Evolutionary conservation across 2,329 filamentous ascomycete genomes (phyloP), one percentile per base, ranked within the genome.

Genomic region (Eutypa lata): DNA sequence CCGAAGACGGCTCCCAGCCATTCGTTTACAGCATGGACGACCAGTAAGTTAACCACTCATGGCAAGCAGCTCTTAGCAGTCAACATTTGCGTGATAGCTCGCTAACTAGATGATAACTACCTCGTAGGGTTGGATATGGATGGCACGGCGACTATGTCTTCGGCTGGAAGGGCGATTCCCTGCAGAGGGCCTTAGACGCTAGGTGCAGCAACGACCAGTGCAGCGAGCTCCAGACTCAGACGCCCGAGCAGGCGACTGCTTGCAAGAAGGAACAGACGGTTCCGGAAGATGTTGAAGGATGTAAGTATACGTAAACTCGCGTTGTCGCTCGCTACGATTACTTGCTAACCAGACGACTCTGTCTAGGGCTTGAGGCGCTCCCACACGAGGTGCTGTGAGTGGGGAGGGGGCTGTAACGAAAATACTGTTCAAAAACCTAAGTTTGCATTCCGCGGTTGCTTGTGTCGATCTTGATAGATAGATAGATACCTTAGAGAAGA

Each of bases 121-220:
- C n/a, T n/a, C 22, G n/a, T 38, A 45, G 42, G 11, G 68, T 62
- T 3, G 68, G 68, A 13, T 66, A 65, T 50, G 65, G 65, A 19
- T 66, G 65, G 55, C 67, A 69, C 53, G 67, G 67, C 24, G 68
- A 71, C 50, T 71, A 70, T 52, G 53, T 70, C 38, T 69, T 70
- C 50, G 66, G 67, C 35, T 69, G 67, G 67, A 64, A 70, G 50
- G 67, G 67, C 47, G 66, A 70, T 47, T 45, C 66, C 3, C 61
- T 71, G 21, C 69, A 71, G 54, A 67, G 55, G 47, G 62, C 61
- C 24, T 53, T 64, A 40, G 60, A 64, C 43, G 57, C 61, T 45
- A 54, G 58, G 44, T 73, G 70, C 64, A 65, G 66, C 57, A 60
- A 59, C 49, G 61, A 63, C 52, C 35, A 49, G 42, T 62, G 60